phyloP scores from a whole-genome alignment of 257 asterid genomes.

The Rubia yunnanensis region DNA sequence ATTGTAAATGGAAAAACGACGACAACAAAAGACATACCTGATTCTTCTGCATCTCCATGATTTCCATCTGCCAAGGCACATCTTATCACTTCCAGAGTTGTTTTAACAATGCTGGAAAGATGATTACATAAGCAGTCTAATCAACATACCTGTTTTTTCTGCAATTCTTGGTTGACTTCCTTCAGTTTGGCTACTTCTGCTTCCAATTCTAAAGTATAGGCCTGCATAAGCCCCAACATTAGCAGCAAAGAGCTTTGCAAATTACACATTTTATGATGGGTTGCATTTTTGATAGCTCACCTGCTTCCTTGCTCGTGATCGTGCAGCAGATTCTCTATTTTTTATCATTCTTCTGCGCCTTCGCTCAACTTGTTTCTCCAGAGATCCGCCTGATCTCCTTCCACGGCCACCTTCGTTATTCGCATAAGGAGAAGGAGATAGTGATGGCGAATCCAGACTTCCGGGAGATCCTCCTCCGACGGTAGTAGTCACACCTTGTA shows the following conservation, averaged over 20 bases:
- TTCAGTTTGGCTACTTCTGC: conserved; percentile 79
- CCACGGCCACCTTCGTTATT: conserved; percentile 49
- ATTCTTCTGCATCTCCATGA: conserved; percentile 66
- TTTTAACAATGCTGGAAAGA: not conserved
- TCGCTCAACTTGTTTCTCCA: conserved; percentile 47
- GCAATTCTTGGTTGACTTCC: conserved; percentile 63
- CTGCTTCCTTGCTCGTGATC: conserved; percentile 69
- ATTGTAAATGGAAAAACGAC: too few species aligned
- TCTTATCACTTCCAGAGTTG: not conserved
- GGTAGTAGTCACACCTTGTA: conserved; percentile 34
- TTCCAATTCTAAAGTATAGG: conserved; percentile 86
- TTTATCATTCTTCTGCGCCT: conserved; percentile 48
- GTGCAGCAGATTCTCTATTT: conserved; percentile 49
- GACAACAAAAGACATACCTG: conserved; percentile 45
- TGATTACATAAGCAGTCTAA: conserved; percentile 9
- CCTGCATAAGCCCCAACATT: conserved; percentile 32
- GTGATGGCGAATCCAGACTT: conserved; percentile 47
- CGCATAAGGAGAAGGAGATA: conserved; percentile 60
- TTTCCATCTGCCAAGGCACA: conserved; percentile 45
- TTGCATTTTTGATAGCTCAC: conserved; percentile 23
- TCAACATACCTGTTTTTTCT: conserved; percentile 57
- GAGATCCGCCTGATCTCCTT: conserved; percentile 25
- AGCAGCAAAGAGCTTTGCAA: too few species aligned
- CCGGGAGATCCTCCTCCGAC: conserved; percentile 49
- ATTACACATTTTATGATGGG: not conserved